These are phyloP conservation scores for Leishmania lainsoni DNA, from an alignment of 208 protist genomes.

Conservation along the genomic window DNA sequence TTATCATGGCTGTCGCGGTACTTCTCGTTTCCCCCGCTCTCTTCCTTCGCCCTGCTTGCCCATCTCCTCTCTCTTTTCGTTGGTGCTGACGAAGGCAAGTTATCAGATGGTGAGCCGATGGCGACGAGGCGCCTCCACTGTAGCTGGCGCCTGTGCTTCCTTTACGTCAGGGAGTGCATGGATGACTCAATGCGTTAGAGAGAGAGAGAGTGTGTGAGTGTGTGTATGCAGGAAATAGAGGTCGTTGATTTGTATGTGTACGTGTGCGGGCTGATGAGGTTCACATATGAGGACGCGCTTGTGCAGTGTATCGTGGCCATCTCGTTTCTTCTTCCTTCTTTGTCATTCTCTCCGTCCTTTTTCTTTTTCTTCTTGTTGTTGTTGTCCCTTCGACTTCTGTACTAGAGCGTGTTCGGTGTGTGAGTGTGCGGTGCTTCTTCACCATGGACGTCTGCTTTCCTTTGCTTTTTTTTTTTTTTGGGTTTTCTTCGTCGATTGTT, in stretches of 20 bases:
- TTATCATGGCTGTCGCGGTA: neutral
- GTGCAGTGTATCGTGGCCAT: neutral
- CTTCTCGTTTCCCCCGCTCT: too few species aligned
- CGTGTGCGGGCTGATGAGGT: conserved; percentile 1
- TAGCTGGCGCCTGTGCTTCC: neutral
- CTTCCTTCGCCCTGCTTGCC: neutral
- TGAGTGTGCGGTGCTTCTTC: neutral
- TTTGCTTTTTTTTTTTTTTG: neutral
- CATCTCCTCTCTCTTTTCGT: neutral
- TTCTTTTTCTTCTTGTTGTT: neutral
- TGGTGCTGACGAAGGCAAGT: neutral
- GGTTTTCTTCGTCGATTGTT: neutral
- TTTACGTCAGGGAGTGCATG: neutral
- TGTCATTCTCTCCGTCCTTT: neutral
- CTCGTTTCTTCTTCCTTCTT: conserved; percentile 4
- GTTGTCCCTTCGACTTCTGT: neutral
- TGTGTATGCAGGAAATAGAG: neutral
- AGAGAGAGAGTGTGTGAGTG: too few species aligned
- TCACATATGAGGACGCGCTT: neutral
- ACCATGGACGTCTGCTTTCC: neutral
- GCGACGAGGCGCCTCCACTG: neutral
- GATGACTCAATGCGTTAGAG: neutral
- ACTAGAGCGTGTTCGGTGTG: neutral
- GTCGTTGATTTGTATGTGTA: neutral
- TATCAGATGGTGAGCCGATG: neutral